Percentiles rank a stretch among this genome's conserved stretches.
These are phyloP conservation scores for Strigomonas galati DNA, from an alignment of 208 protist species.

Conservation along the genomic window DNA sequence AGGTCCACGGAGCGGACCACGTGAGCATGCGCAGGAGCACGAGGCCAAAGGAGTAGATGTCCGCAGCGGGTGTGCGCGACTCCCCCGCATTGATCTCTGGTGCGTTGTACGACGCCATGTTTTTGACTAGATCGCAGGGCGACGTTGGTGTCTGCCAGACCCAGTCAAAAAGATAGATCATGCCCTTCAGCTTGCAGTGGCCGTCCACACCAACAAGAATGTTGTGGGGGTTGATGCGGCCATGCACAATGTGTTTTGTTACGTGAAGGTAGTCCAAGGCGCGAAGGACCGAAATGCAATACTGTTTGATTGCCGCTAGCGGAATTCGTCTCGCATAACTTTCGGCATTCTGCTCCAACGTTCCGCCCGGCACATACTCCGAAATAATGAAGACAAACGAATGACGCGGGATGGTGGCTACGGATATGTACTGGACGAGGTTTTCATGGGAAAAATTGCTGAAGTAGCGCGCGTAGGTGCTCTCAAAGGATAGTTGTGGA, in stretches of 20 bases:
- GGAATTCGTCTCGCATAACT: conserved; percentile 37
- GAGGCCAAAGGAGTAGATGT: conserved; percentile 50
- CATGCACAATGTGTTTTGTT: conserved; percentile 31
- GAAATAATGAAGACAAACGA: conserved; percentile 30
- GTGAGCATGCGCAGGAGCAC: conserved; percentile 39
- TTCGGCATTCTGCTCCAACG: conserved; percentile 23
- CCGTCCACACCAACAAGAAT: conserved; percentile 40
- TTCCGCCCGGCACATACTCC: conserved; percentile 39
- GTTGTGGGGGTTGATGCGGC: conserved; percentile 29
- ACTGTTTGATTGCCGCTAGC: conserved; percentile 22
- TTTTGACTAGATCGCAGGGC: conserved; percentile 4
- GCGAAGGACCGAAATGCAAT: conserved; percentile 33
- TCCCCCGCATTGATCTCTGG: conserved; percentile 36
- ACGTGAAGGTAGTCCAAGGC: conserved; percentile 49
- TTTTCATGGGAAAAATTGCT: conserved; percentile 38
- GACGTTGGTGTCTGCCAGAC: conserved; percentile 9
- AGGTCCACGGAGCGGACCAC: conserved; percentile 38
- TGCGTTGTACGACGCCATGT: conserved; percentile 24
- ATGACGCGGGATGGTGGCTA: conserved; percentile 3
- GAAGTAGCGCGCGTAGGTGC: not conserved
- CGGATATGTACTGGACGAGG: conserved; percentile 35
- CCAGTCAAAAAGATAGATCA: conserved; percentile 29
- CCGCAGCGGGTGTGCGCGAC: conserved; percentile 20
- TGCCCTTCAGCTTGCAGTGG: conserved; percentile 40
- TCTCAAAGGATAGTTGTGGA: no score